phyloP scores from a whole-genome alignment of 306 rosid species.

The Sechiopsis laciniata region DNA sequence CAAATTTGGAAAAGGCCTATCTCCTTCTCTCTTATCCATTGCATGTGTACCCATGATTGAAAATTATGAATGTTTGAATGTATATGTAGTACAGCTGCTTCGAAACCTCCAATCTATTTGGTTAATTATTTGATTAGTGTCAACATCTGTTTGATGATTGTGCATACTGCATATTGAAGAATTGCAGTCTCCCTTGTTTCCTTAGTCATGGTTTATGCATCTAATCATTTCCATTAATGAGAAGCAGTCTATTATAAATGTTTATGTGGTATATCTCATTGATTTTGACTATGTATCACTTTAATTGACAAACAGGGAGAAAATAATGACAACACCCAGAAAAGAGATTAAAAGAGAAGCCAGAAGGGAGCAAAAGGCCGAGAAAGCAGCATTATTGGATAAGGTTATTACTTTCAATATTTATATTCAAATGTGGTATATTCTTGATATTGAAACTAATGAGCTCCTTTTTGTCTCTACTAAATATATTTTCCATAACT shows the following conservation, averaged over 20 bases:
- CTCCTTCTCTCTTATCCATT: neutral
- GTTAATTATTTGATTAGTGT: neutral
- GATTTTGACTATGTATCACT: neutral
- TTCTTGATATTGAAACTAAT: too few species aligned
- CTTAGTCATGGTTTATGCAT: neutral
- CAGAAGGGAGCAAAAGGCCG: constrained; percentile 86
- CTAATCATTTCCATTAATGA: neutral
- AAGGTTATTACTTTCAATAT: constrained; percentile 42
- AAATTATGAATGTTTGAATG: too few species aligned
- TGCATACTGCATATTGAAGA: constrained; percentile 1
- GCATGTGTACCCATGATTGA: neutral
- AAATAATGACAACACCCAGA: constrained; percentile 74
- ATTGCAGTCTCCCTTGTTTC: neutral
- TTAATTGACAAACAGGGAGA: constrained; percentile 55
- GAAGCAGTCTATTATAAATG: neutral
- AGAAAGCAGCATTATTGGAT: constrained; percentile 57
- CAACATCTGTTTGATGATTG: neutral
- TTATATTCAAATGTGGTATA: neutral
- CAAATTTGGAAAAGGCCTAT: neutral
- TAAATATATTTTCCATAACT: too few species aligned
- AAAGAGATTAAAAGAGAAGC: constrained; percentile 75
- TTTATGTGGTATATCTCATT: neutral
- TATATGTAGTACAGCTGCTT: too few species aligned
- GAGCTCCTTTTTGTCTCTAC: neutral
- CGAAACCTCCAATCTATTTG: neutral